Evolutionary conservation across 345 rosid genomes (phyloP), one percentile per base, ranked within the genome.

Genomic region (Eucalyptus shirleyi): DNA sequence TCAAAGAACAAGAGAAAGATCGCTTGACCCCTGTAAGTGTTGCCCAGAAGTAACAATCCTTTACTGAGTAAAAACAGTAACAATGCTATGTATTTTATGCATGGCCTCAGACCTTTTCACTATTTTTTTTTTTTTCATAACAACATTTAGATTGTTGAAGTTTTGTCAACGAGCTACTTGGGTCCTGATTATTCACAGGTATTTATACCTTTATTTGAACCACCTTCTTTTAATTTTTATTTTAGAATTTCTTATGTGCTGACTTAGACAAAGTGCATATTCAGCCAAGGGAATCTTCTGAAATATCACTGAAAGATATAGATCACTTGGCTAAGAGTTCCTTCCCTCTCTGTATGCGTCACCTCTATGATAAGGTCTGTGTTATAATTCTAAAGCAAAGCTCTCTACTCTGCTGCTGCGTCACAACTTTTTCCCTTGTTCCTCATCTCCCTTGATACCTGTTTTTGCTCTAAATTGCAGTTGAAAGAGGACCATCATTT

Each of bases 141-240:
- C 82, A 50, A 87, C 60, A 55, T 91, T 90, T 93, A 98, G 99
- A 95, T 97, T 65, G 97, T 98, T 18, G 99, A 98, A 93, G 97
- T 95, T 51, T 92, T 96, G 50, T 93, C 94, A 89, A 91, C 93
- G 30, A 96, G 97, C 93, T 98, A 96, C 90, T 89, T 97, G 91
- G 99, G 99, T 91, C 97, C 98, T 77, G 99, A 97, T 91, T 98
- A 95, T 92, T 92, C 99, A 92, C 97, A 93, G 98, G 99, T 98
- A 81, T 59, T 89, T 86, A 34, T 51, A 86, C 81, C 24, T 60
- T 40, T 65, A 37, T 53, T 87, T 32, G 37, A 47, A 67, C 40
- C 62, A 12, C 30, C 30, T 50, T 49, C 50, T 12, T 23, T 55
- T 32, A 17, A 28, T 10, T 59, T 50, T 72, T 72, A 62, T 65